Percentiles rank a stretch among this genome's conserved stretches.
Evolutionary conservation across 179 eudicot genomes (phyloP).

Genomic region (Kewa caespitosa): DNA sequence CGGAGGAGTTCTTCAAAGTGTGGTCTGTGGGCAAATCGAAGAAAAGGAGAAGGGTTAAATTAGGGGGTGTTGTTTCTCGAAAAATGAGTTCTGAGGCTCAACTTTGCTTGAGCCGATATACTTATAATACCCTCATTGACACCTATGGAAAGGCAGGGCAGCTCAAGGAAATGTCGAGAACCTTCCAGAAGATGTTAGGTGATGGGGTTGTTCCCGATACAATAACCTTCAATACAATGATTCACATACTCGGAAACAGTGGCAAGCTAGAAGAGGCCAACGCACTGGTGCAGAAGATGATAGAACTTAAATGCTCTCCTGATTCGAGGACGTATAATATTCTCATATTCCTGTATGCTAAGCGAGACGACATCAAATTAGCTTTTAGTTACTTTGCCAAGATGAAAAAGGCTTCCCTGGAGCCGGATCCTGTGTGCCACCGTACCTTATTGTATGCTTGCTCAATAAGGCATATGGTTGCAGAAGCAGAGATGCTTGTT

Average conservation of each 20-base stretch:
- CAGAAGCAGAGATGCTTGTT: constrained; percentile 67
- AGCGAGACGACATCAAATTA: constrained; percentile 58
- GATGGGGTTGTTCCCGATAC: constrained; percentile 70
- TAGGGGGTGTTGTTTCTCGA: neutral
- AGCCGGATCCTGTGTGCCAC: constrained; percentile 77
- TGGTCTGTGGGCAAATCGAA: constrained; percentile 48
- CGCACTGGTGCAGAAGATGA: constrained; percentile 61
- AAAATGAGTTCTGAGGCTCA: constrained; percentile 31
- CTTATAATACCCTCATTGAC: constrained; percentile 84
- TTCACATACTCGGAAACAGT: constrained; percentile 68
- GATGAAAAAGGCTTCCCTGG: constrained; percentile 68
- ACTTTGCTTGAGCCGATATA: constrained; percentile 57
- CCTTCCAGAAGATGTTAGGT: constrained; percentile 61
- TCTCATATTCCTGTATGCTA: constrained; percentile 73
- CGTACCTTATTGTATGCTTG: constrained; percentile 82
- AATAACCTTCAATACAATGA: constrained; percentile 83
- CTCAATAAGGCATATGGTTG: constrained; percentile 75
- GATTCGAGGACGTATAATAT: constrained; percentile 84
- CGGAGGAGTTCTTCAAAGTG: constrained; percentile 67
- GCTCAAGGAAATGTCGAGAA: constrained; percentile 60
- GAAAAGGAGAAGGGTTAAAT: constrained; percentile 19
- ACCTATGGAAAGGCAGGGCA: constrained; percentile 85
- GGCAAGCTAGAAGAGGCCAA: constrained; percentile 61
- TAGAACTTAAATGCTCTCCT: constrained; percentile 55
- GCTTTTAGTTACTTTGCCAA: constrained; percentile 57